phyloP scores from a whole-genome alignment of 306 rosid genomes.

The Quercus cerris region DNA sequence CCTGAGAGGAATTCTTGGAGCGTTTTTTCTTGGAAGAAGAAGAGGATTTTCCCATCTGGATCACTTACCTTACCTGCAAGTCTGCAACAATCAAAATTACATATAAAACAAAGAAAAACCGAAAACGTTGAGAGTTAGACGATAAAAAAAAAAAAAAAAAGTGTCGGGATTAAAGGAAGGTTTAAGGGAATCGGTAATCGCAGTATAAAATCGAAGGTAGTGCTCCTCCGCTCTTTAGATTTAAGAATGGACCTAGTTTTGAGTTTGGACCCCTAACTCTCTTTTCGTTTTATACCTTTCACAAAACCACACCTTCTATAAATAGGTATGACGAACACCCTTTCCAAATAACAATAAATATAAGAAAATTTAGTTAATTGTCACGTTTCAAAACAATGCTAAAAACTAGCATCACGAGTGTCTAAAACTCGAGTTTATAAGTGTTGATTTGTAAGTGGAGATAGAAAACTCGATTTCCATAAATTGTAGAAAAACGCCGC shows the following conservation, averaged over 20 bases:
- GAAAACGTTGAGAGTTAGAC: neutral
- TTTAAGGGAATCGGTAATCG: neutral
- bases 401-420: too few relatives aligned
- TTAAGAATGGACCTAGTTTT: too few relatives aligned
- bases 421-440: too few relatives aligned
- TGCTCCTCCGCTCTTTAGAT: neutral
- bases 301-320: neutral
- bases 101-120: conserved; percentile 11
- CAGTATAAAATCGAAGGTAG: neutral
- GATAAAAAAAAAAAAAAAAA: neutral
- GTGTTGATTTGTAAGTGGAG: too few relatives aligned
- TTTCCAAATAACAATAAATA: too few relatives aligned
- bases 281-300: neutral
- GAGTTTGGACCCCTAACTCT: too few relatives aligned
- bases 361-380: too few relatives aligned
- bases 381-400: too few relatives aligned
- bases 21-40: conserved; percentile 59
- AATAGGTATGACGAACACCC: too few relatives aligned
- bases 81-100: conserved; percentile 46
- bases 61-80: conserved; percentile 41
- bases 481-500: too few relatives aligned
- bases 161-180: neutral
- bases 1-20: conserved; percentile 66
- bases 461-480: too few relatives aligned
- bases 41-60: conserved; percentile 75